Evolutionary conservation across 2,329 filamentous ascomycete genomes (phyloP).

Genomic region (Dactylellina leptospora): DNA sequence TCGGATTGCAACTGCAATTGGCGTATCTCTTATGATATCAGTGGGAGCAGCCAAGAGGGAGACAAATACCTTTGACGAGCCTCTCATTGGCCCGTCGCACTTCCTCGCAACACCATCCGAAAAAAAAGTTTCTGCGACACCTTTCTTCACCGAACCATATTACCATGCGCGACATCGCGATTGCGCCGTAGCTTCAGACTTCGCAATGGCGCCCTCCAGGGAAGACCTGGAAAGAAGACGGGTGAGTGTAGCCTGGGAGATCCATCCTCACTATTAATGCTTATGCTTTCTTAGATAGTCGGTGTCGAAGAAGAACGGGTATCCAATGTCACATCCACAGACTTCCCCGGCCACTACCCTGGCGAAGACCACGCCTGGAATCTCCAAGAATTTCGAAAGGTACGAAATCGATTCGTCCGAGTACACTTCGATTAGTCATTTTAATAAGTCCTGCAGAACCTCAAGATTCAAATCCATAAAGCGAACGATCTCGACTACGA

Average conservation of each 20-base stretch:
- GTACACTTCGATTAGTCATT: too few species aligned
- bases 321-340: constrained; percentile 84
- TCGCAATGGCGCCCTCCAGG: constrained; percentile 64
- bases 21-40: constrained; percentile 38
- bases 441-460: constrained; percentile 62
- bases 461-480: constrained; percentile 82
- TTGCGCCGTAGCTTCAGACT: background rate
- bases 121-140: constrained; percentile 51
- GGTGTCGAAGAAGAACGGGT: constrained; percentile 90
- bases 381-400: constrained; percentile 73
- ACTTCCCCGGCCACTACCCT: constrained; percentile 90
- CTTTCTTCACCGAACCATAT: background rate
- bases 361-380: constrained; percentile 87
- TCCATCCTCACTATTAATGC: too few species aligned
- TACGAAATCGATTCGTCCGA: constrained; percentile 15
- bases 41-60: constrained; percentile 18
- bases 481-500: constrained; percentile 79
- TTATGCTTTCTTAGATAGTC: constrained; percentile 76
- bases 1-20: background rate
- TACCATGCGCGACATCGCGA: constrained; percentile 9
- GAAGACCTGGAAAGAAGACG: constrained; percentile 71
- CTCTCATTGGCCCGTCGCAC: constrained; percentile 34
- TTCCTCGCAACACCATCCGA: constrained; percentile 22
- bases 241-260: too few species aligned
- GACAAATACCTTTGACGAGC: constrained; percentile 33